Evolutionary conservation across 2,329 filamentous ascomycete species (phyloP).

Genomic region (Fusarium devonianum): DNA sequence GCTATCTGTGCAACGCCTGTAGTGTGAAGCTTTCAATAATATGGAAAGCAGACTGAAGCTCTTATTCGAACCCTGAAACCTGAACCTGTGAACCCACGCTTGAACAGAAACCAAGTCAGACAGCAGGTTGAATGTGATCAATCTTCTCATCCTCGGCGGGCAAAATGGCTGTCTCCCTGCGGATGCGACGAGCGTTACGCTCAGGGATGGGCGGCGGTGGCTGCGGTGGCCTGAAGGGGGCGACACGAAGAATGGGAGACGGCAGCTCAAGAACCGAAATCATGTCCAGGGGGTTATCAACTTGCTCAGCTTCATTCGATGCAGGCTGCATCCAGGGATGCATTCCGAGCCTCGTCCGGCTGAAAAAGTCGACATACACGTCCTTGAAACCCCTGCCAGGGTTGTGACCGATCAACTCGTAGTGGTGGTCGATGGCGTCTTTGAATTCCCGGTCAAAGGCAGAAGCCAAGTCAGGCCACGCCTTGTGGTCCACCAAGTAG

Average conservation of each 20-base stretch:
- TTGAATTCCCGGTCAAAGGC: constrained; percentile 2
- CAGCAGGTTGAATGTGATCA: not conserved
- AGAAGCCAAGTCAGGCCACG: not conserved
- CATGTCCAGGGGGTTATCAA: not conserved
- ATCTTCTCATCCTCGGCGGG: not conserved
- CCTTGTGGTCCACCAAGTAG: constrained; percentile 3
- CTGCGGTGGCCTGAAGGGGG: not conserved
- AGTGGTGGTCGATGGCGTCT: not conserved
- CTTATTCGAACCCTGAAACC: not conserved
- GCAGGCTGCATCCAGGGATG: constrained; percentile 5
- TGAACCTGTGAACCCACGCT: not conserved
- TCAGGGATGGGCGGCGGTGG: not conserved
- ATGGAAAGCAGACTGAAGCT: no score
- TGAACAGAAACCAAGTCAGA: not conserved
- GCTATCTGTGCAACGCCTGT: no score
- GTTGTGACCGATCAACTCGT: not conserved
- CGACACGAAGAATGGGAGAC: not conserved
- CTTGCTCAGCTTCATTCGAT: not conserved
- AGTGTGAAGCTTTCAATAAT: no score
- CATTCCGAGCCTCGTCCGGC: constrained; percentile 1
- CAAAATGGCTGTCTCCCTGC: not conserved
- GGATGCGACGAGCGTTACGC: not conserved
- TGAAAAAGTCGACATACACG: not conserved
- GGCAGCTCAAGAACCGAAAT: not conserved
- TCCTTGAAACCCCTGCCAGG: not conserved